Base-by-base conservation (phyloP, 768 basidiomycete genomes). In the Tricholoma bakamatsutake region DNA sequence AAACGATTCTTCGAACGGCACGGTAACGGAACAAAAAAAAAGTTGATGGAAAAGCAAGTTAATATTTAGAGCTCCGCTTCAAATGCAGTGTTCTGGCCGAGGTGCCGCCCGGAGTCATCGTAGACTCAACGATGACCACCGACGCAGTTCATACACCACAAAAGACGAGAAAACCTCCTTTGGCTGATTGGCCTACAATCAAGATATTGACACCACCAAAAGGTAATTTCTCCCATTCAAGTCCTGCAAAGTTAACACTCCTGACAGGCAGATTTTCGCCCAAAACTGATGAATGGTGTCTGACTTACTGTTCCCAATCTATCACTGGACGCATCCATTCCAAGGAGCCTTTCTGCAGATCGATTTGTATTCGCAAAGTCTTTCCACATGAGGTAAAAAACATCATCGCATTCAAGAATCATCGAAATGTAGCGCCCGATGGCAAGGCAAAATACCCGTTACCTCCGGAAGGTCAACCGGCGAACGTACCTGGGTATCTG, bases 1-100 rank as follows among this genome's bases (percentile, higher is more conserved):
- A 71, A 72, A 83, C 88, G 87, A 83, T 88, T 82, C 87, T 88
- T 88, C 81, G 70, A 72, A 77, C 85, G 80, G 80, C 83, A 78
- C 65, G 64, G 28, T 15, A 1, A 13, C n/a, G 7, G 63, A 67
- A 59, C 52, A 33, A 57, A 50, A 53, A 60, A 57, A 57, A 60
- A 62, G 61, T 50, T 57, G 39, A 57, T 40, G 49, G 52, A 56
- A 57, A 59, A 56, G 69, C 68, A 71, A 66, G 54, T 60, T 54
- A 34, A 35, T 31, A 53, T 56, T 52, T 50, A 17, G 12, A 50
- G 39, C 49, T 43, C 53, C 49, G 52, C 52, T 42, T 53, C 6
- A 50, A 40, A 37, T 10, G 54, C 54, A 58, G 55, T 50, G 48
- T 17, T 17, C 39, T 15, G 35, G 5, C 13, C 13, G 12, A 5